Percentiles rank a stretch among this genome's conserved stretches.
Conservation (phyloP, 768 basidiomycete genomes). For the Mycena metata region DNA sequence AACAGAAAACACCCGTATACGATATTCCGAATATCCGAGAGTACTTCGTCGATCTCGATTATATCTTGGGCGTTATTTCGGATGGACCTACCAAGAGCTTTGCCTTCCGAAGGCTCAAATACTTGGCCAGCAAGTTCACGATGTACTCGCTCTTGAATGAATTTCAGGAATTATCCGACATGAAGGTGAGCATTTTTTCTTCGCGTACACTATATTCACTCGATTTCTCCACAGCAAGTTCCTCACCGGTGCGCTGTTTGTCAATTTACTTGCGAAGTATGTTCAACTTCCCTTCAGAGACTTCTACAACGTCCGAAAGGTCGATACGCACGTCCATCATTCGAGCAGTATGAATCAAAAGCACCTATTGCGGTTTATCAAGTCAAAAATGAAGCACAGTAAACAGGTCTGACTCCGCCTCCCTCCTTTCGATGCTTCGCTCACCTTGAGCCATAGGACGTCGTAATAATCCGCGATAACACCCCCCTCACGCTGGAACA, state of each 20-base stretch:
- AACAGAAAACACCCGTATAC: slow-evolving; percentile 71
- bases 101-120: slow-evolving; percentile 92
- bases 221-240: slow-evolving; percentile 58
- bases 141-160: slow-evolving; percentile 95
- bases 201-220: background rate
- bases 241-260: slow-evolving; percentile 75
- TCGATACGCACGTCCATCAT: slow-evolving; percentile 98
- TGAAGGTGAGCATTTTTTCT: slow-evolving; percentile 79
- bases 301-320: slow-evolving; percentile 98
- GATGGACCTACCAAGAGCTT: slow-evolving; percentile 98
- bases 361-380: slow-evolving; percentile 97
- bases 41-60: slow-evolving; percentile 97
- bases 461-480: slow-evolving; percentile 80
- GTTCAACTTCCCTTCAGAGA: slow-evolving; percentile 67
- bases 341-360: slow-evolving; percentile 97
- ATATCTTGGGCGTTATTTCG: slow-evolving; percentile 88
- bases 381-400: slow-evolving; percentile 92
- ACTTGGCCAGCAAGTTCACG: slow-evolving; percentile 92
- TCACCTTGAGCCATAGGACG: slow-evolving; percentile 67
- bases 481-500: slow-evolving; percentile 88
- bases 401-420: slow-evolving; percentile 68
- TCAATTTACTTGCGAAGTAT: background rate
- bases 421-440: too few relatives aligned
- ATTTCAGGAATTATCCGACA: slow-evolving; percentile 90
- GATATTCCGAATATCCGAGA: slow-evolving; percentile 90